Percentiles rank a stretch among this genome's conserved stretches.
phyloP scores from a whole-genome alignment of 768 basidiomycete species.

The Pleurotus pulmonarius region DNA sequence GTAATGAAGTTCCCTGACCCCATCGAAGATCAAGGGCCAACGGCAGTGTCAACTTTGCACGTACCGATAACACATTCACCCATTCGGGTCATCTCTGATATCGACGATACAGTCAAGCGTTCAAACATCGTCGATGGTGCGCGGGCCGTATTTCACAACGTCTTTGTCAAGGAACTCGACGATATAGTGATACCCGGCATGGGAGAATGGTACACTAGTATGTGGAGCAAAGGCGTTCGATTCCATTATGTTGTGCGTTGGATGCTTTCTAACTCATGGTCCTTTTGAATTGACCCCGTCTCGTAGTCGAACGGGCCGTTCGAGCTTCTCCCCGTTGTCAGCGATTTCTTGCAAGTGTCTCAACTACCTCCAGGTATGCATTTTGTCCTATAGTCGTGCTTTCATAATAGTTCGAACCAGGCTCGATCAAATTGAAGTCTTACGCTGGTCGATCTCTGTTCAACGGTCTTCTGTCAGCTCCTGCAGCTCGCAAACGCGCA shows the following conservation, averaged over 20 bases:
- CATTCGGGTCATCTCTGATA: slow-evolving; percentile 84
- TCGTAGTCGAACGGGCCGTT: slow-evolving; percentile 83
- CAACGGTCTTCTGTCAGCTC: slow-evolving; percentile 76
- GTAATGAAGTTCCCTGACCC: background rate
- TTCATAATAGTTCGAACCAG: slow-evolving; percentile 22
- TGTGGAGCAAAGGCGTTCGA: slow-evolving; percentile 68
- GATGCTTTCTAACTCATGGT: background rate
- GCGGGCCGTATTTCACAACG: slow-evolving; percentile 81
- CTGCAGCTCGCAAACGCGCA: slow-evolving; percentile 77
- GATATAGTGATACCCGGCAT: slow-evolving; percentile 82
- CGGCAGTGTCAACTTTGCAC: slow-evolving; percentile 25
- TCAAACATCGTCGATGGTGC: slow-evolving; percentile 79
- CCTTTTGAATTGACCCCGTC: background rate
- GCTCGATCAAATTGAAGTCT: slow-evolving; percentile 79
- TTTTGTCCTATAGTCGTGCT: background rate
- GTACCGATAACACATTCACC: slow-evolving; percentile 57
- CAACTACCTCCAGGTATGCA: slow-evolving; percentile 59
- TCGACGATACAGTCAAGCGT: slow-evolving; percentile 89
- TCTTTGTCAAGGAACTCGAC: slow-evolving; percentile 81
- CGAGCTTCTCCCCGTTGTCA: slow-evolving; percentile 76
- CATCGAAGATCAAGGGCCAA: slow-evolving; percentile 11
- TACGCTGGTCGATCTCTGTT: slow-evolving; percentile 84
- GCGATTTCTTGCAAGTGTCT: slow-evolving; percentile 68
- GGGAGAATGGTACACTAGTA: slow-evolving; percentile 69
- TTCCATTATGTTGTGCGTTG: slow-evolving; percentile 88